These are phyloP conservation scores for Venturia asperata DNA, from an alignment of 2,329 filamentous ascomycete species.

Conservation along the genomic window DNA sequence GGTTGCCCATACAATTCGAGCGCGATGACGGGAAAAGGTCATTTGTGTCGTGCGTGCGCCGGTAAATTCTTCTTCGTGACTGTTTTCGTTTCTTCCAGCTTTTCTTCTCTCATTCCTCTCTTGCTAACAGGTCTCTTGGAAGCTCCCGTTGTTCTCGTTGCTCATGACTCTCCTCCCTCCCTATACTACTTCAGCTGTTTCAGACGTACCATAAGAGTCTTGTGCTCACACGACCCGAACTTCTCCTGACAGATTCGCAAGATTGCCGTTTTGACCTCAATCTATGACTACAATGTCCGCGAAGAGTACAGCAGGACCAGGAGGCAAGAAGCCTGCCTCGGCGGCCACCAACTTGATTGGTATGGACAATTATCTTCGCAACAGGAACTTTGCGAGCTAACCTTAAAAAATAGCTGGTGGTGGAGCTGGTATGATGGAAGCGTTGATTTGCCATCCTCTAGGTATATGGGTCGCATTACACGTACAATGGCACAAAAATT, in stretches of 20 bases:
- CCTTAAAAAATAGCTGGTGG: conserved; percentile 64
- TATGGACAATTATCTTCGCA: background rate
- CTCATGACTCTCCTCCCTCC: background rate
- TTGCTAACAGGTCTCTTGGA: background rate
- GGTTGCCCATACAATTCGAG: conserved; percentile 1
- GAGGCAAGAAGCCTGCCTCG: conserved; percentile 21
- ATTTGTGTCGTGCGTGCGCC: conserved; percentile 16
- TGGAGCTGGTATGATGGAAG: conserved; percentile 99
- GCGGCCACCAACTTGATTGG: conserved; percentile 22
- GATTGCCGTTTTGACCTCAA: background rate
- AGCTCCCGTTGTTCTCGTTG: background rate
- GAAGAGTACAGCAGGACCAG: conserved; percentile 16
- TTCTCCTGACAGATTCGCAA: background rate
- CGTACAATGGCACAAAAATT: conserved; percentile 10
- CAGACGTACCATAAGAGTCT: background rate
- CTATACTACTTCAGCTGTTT: background rate
- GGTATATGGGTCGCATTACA: conserved; percentile 46
- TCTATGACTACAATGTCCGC: conserved; percentile 13
- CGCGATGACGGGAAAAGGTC: conserved; percentile 15
- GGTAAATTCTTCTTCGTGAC: conserved; percentile 10
- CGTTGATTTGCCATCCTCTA: conserved; percentile 87
- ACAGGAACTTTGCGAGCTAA: conserved; percentile 21
- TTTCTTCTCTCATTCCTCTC: background rate
- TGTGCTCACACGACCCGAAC: background rate
- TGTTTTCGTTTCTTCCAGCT: background rate